Evolutionary conservation across 257 asterid genomes (phyloP).

Genomic region (Mitragyna speciosa): DNA sequence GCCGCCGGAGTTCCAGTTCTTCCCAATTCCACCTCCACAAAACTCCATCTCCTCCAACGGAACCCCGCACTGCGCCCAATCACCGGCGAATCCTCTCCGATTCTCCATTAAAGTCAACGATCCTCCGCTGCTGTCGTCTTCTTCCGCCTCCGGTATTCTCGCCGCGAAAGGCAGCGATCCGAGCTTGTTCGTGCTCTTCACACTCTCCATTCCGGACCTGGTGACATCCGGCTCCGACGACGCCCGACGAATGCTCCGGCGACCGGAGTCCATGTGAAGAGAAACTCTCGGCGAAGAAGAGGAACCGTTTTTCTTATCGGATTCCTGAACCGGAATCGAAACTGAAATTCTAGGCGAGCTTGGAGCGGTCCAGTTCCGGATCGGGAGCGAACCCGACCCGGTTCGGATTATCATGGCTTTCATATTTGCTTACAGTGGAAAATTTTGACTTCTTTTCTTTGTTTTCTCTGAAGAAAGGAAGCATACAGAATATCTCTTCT

Average conservation of each 20-base stretch:
- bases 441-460: background rate
- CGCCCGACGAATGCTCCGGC: conserved; percentile 38
- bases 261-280: conserved; percentile 20
- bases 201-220: conserved; percentile 20
- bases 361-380: conserved; percentile 17
- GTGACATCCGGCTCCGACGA: conserved; percentile 41
- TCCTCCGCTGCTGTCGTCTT: conserved; percentile 10
- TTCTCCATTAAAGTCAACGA: conserved; percentile 16
- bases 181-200: conserved; percentile 21
- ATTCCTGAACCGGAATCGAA: conserved; percentile 23
- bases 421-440: conserved; percentile 24
- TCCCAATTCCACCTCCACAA: conserved; percentile 52
- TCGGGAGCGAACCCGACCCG: conserved; percentile 45
- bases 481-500: too few species aligned
- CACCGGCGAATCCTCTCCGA: conserved; percentile 15
- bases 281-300: conserved; percentile 31
- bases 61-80: conserved; percentile 16
- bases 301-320: conserved; percentile 7
- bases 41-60: conserved; percentile 36
- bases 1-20: conserved; percentile 42
- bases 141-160: conserved; percentile 36
- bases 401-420: conserved; percentile 47
- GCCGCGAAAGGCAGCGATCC: conserved; percentile 37
- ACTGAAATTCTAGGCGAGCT: conserved; percentile 26
- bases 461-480: background rate